phyloP scores from a whole-genome alignment of 2,329 filamentous ascomycete genomes.

The Talaromyces sp. region DNA sequence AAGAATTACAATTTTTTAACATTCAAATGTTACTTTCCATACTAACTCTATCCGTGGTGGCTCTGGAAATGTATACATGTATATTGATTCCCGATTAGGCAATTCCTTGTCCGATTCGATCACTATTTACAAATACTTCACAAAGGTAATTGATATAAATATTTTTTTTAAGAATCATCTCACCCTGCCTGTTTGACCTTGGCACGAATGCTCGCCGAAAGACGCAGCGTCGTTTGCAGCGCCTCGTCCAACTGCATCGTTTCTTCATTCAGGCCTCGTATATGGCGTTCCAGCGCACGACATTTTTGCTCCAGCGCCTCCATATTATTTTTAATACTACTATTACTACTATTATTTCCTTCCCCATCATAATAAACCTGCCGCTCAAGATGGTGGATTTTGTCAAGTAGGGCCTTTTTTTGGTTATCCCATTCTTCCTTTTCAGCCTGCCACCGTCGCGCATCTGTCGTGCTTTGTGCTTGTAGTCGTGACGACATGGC shows the following conservation, averaged over 20 bases:
- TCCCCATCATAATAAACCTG: neutral
- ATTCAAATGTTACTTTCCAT: too few relatives aligned
- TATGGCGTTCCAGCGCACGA: neutral
- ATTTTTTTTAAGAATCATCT: too few relatives aligned
- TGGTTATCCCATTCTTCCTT: constrained; percentile 27
- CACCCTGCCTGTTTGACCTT: neutral
- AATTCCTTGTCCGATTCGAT: too few relatives aligned
- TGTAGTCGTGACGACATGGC: constrained; percentile 47
- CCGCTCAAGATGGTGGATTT: constrained; percentile 32
- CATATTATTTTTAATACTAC: neutral
- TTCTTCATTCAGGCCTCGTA: neutral
- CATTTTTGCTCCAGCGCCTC: neutral
- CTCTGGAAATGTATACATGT: too few relatives aligned
- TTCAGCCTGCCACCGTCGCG: constrained; percentile 38
- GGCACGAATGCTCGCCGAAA: neutral
- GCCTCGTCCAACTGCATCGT: neutral
- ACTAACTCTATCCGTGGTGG: too few relatives aligned
- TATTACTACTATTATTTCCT: neutral
- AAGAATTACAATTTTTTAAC: too few relatives aligned
- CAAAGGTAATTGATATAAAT: too few relatives aligned
- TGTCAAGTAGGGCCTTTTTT: constrained; percentile 27
- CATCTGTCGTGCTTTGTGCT: constrained; percentile 39
- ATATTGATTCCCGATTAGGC: too few relatives aligned
- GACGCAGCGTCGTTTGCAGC: neutral
- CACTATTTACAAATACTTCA: too few relatives aligned